Percentiles rank a stretch among this genome's conserved stretches.
phyloP scores from a whole-genome alignment of 306 rosid species.

The Vigna angularis region DNA sequence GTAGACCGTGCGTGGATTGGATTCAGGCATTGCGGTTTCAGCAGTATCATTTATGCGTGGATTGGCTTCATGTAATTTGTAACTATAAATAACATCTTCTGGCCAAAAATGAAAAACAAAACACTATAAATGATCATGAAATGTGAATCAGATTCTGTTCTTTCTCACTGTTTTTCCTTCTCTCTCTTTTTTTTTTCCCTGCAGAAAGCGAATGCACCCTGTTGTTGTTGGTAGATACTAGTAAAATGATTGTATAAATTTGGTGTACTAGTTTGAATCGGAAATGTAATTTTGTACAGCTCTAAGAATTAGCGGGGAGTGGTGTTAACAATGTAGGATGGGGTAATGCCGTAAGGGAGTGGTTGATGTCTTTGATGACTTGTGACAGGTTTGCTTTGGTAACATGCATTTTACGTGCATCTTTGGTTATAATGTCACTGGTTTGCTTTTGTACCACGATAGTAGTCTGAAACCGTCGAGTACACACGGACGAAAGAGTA shows the following conservation, averaged over 20 bases:
- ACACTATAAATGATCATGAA: neutral
- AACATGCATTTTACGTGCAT: too few relatives aligned
- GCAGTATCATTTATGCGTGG: constrained; percentile 47
- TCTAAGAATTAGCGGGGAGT: neutral
- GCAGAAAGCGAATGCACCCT: constrained; percentile 5
- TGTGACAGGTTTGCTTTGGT: neutral
- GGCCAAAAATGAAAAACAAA: neutral
- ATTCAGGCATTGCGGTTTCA: constrained; percentile 41
- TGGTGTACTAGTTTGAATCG: neutral
- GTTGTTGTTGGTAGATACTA: neutral
- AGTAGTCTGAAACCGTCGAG: too few relatives aligned
- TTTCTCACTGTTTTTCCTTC: constrained; percentile 10
- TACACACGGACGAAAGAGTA: too few relatives aligned
- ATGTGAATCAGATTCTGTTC: constrained; percentile 30
- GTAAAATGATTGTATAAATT: constrained; percentile 9
- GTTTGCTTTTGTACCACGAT: too few relatives aligned
- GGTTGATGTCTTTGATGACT: constrained; percentile 8
- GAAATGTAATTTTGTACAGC: neutral
- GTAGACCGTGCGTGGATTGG: constrained; percentile 45
- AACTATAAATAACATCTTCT: constrained; percentile 40
- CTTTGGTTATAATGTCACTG: too few relatives aligned
- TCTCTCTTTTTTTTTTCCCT: neutral
- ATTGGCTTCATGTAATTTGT: constrained; percentile 45
- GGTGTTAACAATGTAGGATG: neutral
- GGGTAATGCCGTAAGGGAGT: constrained; percentile 4